Evolutionary conservation across 352 stramenopile species (phyloP).

Genomic region (Globisporangium sylvaticum): DNA sequence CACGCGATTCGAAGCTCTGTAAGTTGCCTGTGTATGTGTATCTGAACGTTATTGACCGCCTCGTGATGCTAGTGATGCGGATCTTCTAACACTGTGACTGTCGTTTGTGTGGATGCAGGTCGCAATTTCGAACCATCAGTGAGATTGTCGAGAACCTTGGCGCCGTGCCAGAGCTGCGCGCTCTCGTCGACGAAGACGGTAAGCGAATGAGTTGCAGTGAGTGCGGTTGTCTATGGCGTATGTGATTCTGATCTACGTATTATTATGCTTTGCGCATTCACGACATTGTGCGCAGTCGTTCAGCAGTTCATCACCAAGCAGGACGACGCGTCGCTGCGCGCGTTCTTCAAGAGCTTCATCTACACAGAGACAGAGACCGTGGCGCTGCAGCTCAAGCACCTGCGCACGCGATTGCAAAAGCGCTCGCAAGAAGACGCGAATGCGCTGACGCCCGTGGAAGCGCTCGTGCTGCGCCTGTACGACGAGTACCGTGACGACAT

Average conservation of each 20-base stretch:
- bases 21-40: conserved; percentile 14
- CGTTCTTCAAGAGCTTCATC: conserved; percentile 79
- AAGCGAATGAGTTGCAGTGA: background rate
- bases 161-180: conserved; percentile 79
- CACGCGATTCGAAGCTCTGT: conserved; percentile 94
- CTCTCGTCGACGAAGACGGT: conserved; percentile 26
- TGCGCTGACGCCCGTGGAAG: conserved; percentile 45
- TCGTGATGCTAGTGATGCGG: background rate
- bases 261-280: background rate
- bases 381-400: conserved; percentile 54
- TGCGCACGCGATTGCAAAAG: conserved; percentile 77
- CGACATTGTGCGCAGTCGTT: conserved; percentile 23
- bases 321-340: conserved; percentile 42
- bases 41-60: background rate
- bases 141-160: conserved; percentile 84
- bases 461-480: conserved; percentile 89
- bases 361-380: conserved; percentile 71
- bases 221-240: background rate
- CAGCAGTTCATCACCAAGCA: conserved; percentile 32
- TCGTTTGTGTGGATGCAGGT: conserved; percentile 26
- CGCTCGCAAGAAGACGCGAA: background rate
- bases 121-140: conserved; percentile 87
- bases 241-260: background rate
- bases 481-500: conserved; percentile 96
- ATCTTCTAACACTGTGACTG: background rate